Base-by-base conservation (phyloP, 2,329 filamentous ascomycete species). In the Aaosphaeria arxii region DNA sequence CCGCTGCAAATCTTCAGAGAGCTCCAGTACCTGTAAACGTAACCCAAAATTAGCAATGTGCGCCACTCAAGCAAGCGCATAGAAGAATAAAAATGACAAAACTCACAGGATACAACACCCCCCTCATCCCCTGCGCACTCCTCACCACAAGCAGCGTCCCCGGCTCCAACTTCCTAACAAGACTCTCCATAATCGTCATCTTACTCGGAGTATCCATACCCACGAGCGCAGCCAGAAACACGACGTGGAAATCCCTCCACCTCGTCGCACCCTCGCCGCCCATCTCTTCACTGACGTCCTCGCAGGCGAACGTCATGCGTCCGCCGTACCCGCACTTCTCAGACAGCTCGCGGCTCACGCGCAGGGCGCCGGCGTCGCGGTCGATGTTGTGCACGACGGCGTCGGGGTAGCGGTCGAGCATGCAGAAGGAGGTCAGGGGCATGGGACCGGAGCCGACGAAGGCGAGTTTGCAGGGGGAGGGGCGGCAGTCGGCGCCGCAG, bases 401-500 rank as follows among this genome's bases (percentile, higher is more conserved):
- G 0, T 45, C 51, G 1, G 66, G 62, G 9, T 75, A 66, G 2
- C 64, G 56, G 1, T 67, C 55, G 11, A 72, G 51, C 2, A 79
- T 61, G 49, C 75, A 77, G 3, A 80, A 56, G 0, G 73, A 75
- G 0, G 76, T 78, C 11, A 80, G 55, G 0, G 77, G 78, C 1
- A 80, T 56, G 0, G 77, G 77, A 0, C 78, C 77, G 0, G 74
- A 78, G 9, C 78, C 77, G 4, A 81, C 69, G 53, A 80, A 79
- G 1, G 73, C 74, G 13, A 80, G 64, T 5, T 57, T 67, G 1
- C 48, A 49, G 0, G 71, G 69, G 2, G n/a, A 5, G 11, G 52
- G 39, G 9, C 41, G 42, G 38, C 6, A 43, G 6, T 38, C 33
- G 35, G 54, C 39, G 2, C 28, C 9, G 29, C 28, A 41, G 42